Conservation (phyloP, 805 yeast genomes). For the Pichia sporocuriosa region DNA sequence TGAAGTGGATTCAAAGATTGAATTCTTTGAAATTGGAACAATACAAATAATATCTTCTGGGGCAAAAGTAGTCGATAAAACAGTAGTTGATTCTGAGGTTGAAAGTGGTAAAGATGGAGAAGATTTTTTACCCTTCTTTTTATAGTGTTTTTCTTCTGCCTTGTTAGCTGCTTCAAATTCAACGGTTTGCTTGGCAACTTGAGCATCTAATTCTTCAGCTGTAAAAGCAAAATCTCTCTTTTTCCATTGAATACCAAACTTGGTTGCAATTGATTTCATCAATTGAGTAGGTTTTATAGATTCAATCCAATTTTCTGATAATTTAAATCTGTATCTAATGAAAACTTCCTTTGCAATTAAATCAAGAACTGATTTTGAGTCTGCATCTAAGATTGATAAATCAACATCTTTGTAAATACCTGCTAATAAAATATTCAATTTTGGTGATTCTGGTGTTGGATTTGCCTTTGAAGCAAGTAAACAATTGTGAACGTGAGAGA, state of each 20-base stretch:
- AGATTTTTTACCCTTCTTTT: conserved; percentile 26
- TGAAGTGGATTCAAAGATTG: conserved; percentile 56
- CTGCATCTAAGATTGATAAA: conserved; percentile 35
- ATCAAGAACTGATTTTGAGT: conserved; percentile 38
- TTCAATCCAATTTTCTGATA: conserved; percentile 45
- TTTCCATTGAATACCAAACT: conserved; percentile 84
- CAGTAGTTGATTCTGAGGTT: conserved; percentile 16
- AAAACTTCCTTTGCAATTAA: conserved; percentile 47
- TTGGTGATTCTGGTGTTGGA: conserved; percentile 32
- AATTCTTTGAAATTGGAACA: conserved; percentile 69
- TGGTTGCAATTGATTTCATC: conserved; percentile 64
- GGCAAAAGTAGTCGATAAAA: conserved; percentile 37
- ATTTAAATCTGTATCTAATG: conserved; percentile 55
- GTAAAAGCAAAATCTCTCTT: conserved; percentile 45
- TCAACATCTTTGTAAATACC: conserved; percentile 37
- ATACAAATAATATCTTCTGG: conserved; percentile 61
- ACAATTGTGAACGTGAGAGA: conserved; percentile 66
- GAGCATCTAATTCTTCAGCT: conserved; percentile 32
- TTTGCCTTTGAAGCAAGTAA: conserved; percentile 50
- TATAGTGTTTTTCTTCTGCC: conserved; percentile 27
- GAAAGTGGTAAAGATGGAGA: conserved; percentile 8
- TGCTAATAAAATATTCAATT: conserved; percentile 35
- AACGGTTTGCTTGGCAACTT: conserved; percentile 18
- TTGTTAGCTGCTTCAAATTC: conserved; percentile 14
- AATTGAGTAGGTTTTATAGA: conserved; percentile 34